Percentiles rank a stretch among this genome's conserved stretches.
Conservation (phyloP, 2,329 filamentous ascomycete species). For the Colletotrichum tamarilloi region DNA sequence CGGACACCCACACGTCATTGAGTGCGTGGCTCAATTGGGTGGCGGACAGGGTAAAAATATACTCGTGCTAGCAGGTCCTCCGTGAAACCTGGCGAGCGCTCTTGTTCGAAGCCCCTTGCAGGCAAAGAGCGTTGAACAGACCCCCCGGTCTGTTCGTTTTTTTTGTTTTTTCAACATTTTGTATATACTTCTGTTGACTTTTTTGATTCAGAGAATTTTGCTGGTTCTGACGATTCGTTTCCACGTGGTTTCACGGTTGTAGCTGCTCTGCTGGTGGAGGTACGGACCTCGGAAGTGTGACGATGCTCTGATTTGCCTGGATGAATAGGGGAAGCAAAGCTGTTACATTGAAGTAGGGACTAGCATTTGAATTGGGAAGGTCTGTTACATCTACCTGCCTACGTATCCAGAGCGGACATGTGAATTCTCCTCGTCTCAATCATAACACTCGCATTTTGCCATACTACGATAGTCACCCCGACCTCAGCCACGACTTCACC, state of each 20-base stretch:
- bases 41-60: background rate
- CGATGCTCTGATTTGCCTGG: background rate
- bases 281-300: background rate
- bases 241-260: background rate
- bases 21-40: constrained; percentile 5
- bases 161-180: background rate
- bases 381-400: background rate
- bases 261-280: background rate
- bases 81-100: background rate
- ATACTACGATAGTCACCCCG: no score
- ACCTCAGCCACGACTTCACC: background rate
- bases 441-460: no score
- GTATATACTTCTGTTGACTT: background rate
- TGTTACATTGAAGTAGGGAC: background rate
- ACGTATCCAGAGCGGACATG: no score
- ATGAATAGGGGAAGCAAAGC: background rate
- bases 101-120: constrained; percentile 1
- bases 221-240: no score
- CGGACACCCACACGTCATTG: background rate
- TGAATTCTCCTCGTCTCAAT: no score
- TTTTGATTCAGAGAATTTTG: background rate
- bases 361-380: background rate
- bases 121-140: constrained; percentile 6
- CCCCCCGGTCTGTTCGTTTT: no score
- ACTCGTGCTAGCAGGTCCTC: background rate